Base-by-base conservation (phyloP, 352 stramenopile genomes). In the Aphanomyces invadans region DNA sequence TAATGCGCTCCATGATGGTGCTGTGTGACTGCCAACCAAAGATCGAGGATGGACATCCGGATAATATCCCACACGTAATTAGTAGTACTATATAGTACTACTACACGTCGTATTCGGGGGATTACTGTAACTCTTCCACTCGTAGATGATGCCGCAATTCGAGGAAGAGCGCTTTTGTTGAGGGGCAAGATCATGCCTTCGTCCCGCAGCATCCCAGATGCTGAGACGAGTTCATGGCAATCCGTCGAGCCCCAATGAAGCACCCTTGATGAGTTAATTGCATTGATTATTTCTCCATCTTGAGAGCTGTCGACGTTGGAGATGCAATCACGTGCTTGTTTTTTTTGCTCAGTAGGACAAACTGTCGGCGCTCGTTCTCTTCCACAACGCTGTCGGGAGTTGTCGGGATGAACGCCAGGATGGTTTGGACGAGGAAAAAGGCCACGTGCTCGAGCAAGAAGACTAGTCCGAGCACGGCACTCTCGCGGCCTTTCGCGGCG, bases 1-100 rank as follows among this genome's bases (percentile, higher is more conserved):
- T 89, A 66, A 91, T 79, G 75, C 88, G 85, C 45, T 89, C 78
- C 83, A 89, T 91, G 1, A 11, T 69, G 26, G 5, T 66, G 49
- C 17, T 9, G 9, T 45, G 9, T n/a, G 44, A 52, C 44, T 52
- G 49, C 49, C 49, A 57, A 57, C 49, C 49, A 57, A 57, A 32
- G 29, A 57, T 57, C 11, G 21, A 52, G 12, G 12, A 26, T 25
- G 7, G 23, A 9, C 44, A 25, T 52, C 44, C 44, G 44, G 44
- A 52, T 52, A 52, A 52, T 52, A 52, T 26, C 4, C 21, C 19
- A 52, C 12, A 25, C 7, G 36, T 42, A 42, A 42, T 15, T 42
- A 42, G n/a, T n/a, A n/a, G n/a, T n/a, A n/a, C n/a, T n/a, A n/a
- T n/a, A n/a, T n/a, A n/a, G n/a, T n/a, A n/a, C n/a, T n/a, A n/a